phyloP scores from a whole-genome alignment of 768 basidiomycete genomes.

The Hygrophoropsis aurantiaca region DNA sequence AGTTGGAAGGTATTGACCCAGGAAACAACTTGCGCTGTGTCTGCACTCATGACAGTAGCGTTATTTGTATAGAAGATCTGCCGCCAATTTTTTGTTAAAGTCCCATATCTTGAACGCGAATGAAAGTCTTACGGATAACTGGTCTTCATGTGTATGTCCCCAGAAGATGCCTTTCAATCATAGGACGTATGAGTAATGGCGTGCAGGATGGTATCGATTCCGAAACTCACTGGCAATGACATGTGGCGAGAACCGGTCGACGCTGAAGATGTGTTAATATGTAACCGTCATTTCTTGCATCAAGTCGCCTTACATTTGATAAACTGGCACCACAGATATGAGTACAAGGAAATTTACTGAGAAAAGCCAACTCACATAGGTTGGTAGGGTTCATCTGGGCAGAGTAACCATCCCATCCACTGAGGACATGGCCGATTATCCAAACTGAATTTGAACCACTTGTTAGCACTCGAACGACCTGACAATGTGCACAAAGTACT shows the following conservation, averaged over 20 bases:
- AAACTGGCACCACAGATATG: constrained; percentile 41
- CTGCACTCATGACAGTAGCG: constrained; percentile 54
- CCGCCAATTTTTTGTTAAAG: too few relatives aligned
- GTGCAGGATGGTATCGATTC: constrained; percentile 3
- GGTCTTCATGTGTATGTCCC: constrained; percentile 77
- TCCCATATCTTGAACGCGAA: background rate
- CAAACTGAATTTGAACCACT: too few relatives aligned
- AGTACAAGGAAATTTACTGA: background rate
- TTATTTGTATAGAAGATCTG: constrained; percentile 77
- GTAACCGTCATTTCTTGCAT: too few relatives aligned
- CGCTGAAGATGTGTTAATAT: constrained; percentile 34
- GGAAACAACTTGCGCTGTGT: constrained; percentile 52
- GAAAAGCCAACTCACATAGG: constrained; percentile 48
- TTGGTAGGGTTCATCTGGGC: constrained; percentile 63
- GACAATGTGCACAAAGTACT: constrained; percentile 9
- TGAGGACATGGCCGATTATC: constrained; percentile 57
- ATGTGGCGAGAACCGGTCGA: constrained; percentile 77
- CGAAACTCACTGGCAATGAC: constrained; percentile 65
- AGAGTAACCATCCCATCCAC: constrained; percentile 74
- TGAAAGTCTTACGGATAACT: constrained; percentile 39
- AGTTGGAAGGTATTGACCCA: constrained; percentile 39
- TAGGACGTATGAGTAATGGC: constrained; percentile 2
- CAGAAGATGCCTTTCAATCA: constrained; percentile 76
- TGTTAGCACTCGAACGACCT: constrained; percentile 1
- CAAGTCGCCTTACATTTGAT: constrained; percentile 43